phyloP scores from a whole-genome alignment of 2,329 filamentous ascomycete species.

The Hypoxylon sp. region DNA sequence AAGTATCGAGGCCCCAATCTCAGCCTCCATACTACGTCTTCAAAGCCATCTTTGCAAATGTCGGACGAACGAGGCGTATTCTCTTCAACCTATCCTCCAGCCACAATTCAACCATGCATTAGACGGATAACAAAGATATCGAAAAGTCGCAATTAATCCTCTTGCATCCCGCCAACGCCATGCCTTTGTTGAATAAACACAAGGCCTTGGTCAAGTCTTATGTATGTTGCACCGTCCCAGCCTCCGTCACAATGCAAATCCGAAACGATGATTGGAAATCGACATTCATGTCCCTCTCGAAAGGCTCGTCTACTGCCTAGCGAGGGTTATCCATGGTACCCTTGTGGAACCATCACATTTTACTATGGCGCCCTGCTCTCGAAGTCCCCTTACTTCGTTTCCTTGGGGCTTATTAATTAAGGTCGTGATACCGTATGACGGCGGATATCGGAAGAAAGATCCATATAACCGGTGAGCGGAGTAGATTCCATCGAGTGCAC shows the following conservation, averaged over 20 bases:
- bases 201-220: slow-evolving; percentile 32
- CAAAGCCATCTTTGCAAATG: neutral
- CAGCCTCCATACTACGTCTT: neutral
- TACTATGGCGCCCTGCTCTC: slow-evolving; percentile 7
- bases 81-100: slow-evolving; percentile 7
- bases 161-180: slow-evolving; percentile 25
- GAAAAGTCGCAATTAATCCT: slow-evolving; percentile 10
- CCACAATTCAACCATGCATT: slow-evolving; percentile 10
- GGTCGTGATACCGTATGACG: no score
- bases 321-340: slow-evolving; percentile 8
- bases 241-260: slow-evolving; percentile 14
- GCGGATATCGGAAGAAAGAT: neutral
- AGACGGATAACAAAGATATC: slow-evolving; percentile 1
- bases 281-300: slow-evolving; percentile 18
- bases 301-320: slow-evolving; percentile 9
- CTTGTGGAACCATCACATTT: slow-evolving; percentile 12
- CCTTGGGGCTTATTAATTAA: no score
- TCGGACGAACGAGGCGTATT: neutral
- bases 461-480: slow-evolving; percentile 19
- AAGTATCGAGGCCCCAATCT: slow-evolving; percentile 4
- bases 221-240: slow-evolving; percentile 26
- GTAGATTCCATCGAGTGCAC: slow-evolving; percentile 9
- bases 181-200: slow-evolving; percentile 27
- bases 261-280: slow-evolving; percentile 23
- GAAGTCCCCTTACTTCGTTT: slow-evolving; percentile 14